Evolutionary conservation across 2,329 filamentous ascomycete genomes (phyloP), one percentile per base, ranked within the genome.

Genomic region (Calcarisporium arbuscula): DNA sequence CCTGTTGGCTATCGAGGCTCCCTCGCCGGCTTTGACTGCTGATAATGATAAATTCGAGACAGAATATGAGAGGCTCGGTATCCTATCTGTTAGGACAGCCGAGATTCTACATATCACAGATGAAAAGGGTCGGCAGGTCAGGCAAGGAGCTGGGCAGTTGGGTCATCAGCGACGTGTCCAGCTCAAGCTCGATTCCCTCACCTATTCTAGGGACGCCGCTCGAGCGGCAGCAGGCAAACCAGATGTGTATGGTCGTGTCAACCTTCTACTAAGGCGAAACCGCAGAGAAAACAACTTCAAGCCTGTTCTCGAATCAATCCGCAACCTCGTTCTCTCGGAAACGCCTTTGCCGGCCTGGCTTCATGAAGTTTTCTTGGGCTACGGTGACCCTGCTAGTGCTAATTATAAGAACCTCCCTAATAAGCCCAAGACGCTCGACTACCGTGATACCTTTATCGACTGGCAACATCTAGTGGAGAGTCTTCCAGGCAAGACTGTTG

Each of bases 211-310:
- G 33, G 92, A 98, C 58, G 79, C 78, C 45, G 79, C 84, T 41
- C 70, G 67, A 34, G 65, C 72, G 23, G 66, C 74, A 8, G 67
- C 72, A 39, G 83, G 80, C n/a, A 83, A 84, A 49, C 67, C 75
- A 1, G 83, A 94, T 49, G 68, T 94, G 5, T 95, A 95, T 57
- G 80, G 85, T 29, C 72, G 71, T 21, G 80, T 98, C 51, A 98
- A 98, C 52, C 63, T 96, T 26, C 67, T 98, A 35, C 72, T 95
- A 33, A 81, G 92, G 38, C 76, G 92, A 47, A 82, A 78, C 54
- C 82, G 85, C 19, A 74, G 89, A 40, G 92, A 98, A 60, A 98
- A 98, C 63, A 98, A 98, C 59, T 98, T 98, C 69, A 94, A 86
- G 53, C 80, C 89, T 8, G 81, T 98, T 8, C 69, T 98, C 22